phyloP scores from a whole-genome alignment of 805 yeast species.

The Sugiyamaella mastotermitis region DNA sequence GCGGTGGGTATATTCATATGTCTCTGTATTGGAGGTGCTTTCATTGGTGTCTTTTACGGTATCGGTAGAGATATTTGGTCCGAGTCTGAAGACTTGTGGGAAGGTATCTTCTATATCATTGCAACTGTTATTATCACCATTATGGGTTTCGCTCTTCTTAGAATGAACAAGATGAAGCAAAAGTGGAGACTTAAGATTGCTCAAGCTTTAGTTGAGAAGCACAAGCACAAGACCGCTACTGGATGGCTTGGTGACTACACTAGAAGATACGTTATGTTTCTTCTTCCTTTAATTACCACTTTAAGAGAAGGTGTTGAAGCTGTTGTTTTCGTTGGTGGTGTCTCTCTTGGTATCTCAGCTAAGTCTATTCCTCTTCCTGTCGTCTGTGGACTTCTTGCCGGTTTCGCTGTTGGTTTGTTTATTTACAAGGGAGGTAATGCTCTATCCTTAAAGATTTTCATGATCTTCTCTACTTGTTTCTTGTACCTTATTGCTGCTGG shows the following conservation, averaged over 20 bases:
- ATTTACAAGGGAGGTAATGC: constrained; percentile 79
- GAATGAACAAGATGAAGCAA: constrained; percentile 92
- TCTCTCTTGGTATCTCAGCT: constrained; percentile 63
- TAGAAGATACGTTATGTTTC: constrained; percentile 79
- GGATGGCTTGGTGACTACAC: constrained; percentile 33
- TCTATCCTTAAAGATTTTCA: constrained; percentile 78
- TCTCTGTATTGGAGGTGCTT: constrained; percentile 81
- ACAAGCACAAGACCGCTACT: constrained; percentile 26
- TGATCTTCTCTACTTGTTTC: constrained; percentile 81
- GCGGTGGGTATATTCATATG: constrained; percentile 68
- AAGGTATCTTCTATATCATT: constrained; percentile 86
- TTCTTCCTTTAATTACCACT: constrained; percentile 84
- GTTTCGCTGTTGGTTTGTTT: constrained; percentile 60
- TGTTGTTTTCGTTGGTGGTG: constrained; percentile 94
- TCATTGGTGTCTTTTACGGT: constrained; percentile 88
- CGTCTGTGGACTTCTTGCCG: constrained; percentile 76
- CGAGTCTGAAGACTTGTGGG: constrained; percentile 89
- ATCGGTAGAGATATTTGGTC: constrained; percentile 81
- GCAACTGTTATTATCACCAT: constrained; percentile 83
- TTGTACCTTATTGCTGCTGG: constrained; percentile 89
- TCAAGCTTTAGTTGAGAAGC: constrained; percentile 59
- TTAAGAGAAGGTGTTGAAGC: constrained; percentile 97
- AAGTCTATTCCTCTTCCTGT: constrained; percentile 92
- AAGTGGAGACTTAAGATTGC: constrained; percentile 97
- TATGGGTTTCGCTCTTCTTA: constrained; percentile 96